A percentile compares a stretch with the other conserved stretches of the same genome.
Conservation (phyloP, 73 alveolate species). For the Tetrahymena elliotti region DNA sequence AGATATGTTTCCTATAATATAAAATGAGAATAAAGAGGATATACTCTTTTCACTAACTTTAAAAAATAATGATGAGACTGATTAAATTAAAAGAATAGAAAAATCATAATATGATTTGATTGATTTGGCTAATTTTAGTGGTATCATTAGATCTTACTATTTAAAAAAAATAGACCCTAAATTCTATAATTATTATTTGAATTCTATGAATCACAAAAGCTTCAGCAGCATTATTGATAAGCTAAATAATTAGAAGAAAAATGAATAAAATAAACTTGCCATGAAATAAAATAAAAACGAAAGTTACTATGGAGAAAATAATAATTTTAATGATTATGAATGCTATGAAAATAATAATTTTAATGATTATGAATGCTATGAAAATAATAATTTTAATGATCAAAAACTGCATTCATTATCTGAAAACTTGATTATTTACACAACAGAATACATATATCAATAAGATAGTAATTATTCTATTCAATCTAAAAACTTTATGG, state of each 20-base stretch:
- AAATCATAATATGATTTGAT: background rate
- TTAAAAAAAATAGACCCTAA: background rate
- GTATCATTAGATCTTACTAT: background rate
- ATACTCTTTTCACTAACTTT: background rate
- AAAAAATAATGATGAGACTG: background rate
- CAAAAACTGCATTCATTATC: background rate
- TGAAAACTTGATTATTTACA: background rate
- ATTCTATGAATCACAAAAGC: background rate
- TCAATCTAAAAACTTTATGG: background rate
- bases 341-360: too few species aligned
- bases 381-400: too few species aligned
- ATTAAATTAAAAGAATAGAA: background rate
- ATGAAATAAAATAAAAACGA: background rate
- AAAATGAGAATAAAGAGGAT: background rate
- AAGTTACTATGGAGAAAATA: too few species aligned
- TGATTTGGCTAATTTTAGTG: background rate
- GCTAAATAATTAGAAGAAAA: background rate
- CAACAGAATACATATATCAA: background rate
- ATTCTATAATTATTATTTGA: background rate
- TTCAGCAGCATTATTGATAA: background rate
- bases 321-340: too few species aligned
- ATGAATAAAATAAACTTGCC: background rate
- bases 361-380: too few species aligned
- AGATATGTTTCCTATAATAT: background rate
- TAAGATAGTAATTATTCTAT: background rate